Evolutionary conservation across 2,329 filamentous ascomycete species (phyloP), one percentile per base, ranked within the genome.

Genomic region (Celoporthe dispersa): DNA sequence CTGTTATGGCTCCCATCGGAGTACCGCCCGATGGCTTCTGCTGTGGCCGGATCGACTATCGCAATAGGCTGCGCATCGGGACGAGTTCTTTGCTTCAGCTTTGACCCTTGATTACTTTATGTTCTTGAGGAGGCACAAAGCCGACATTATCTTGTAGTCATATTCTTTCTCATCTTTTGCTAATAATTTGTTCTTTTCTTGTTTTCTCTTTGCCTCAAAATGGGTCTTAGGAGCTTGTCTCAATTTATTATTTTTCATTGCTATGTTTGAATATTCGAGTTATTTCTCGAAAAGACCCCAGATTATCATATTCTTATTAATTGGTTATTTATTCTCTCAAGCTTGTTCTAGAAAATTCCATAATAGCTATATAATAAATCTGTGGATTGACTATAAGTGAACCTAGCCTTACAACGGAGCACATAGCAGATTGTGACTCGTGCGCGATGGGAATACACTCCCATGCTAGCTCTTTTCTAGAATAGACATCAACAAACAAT

Each of bases 1-100:
- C 60, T 63, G 22, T 25, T 63, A 63, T 63, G 60, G 60, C 60
- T 63, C 19, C 60, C 60, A 39, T 39, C 25, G 22, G 60, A 63
- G 9, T 63, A 63, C 14, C 60, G 60, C 11, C 35, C 60, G 35
- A 0, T 2, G 0, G 28, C 5, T 39, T 63, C 60, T 39, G 60
- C 33, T 63, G 37, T 63, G 22, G 37, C 37, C 12, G 35, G 33
- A 63, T 63, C 60, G n/a, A 39, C n/a, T 41, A 2, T 63, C 25
- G 33, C 37, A 16, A 25, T 63, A 22, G 60, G 60, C 33, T 63
- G 60, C 37, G 25, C n/a, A 25, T 63, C 37, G 1, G 60, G 60
- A 22, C 60, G n/a, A 19, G 60, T 63, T 11, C 35, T 63, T 31
- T 60, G 57, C 57, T 60, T 33, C 31, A 1, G 33, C 16, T 60